phyloP scores from a whole-genome alignment of 768 basidiomycete species.

The Calvatia gigantea region DNA sequence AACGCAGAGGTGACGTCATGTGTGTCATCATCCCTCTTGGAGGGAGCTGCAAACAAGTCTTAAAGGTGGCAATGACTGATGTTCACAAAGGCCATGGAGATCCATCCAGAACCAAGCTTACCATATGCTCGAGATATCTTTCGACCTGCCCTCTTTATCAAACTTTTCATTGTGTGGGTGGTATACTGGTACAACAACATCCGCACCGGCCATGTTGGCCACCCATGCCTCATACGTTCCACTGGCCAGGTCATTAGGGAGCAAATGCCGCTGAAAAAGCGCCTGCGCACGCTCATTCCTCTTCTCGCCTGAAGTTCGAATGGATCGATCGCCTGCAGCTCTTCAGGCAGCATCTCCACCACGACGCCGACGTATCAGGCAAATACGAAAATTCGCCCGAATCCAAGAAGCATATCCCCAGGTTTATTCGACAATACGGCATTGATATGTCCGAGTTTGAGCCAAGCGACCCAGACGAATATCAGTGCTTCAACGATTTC shows the following conservation, averaged over 20 bases:
- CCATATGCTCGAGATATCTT: not conserved
- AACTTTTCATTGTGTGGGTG: not conserved
- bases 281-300: not conserved
- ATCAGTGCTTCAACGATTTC: not conserved
- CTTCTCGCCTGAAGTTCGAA: not conserved
- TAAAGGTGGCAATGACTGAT: not conserved
- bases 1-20: not conserved
- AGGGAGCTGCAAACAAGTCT: too few relatives aligned
- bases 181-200: not conserved
- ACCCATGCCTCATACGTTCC: not conserved
- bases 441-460: not conserved
- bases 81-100: not conserved
- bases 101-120: not conserved
- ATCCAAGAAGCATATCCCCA: not conserved
- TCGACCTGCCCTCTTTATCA: not conserved
- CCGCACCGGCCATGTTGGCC: not conserved
- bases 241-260: not conserved
- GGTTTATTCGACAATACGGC: not conserved
- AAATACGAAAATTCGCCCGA: not conserved
- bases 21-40: too few relatives aligned
- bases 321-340: not conserved
- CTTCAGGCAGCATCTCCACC: not conserved
- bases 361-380: not conserved
- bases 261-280: not conserved
- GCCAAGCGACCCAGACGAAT: not conserved